Evolutionary conservation across 2,329 filamentous ascomycete genomes (phyloP).

Genomic region (Didymella arachidicola): DNA sequence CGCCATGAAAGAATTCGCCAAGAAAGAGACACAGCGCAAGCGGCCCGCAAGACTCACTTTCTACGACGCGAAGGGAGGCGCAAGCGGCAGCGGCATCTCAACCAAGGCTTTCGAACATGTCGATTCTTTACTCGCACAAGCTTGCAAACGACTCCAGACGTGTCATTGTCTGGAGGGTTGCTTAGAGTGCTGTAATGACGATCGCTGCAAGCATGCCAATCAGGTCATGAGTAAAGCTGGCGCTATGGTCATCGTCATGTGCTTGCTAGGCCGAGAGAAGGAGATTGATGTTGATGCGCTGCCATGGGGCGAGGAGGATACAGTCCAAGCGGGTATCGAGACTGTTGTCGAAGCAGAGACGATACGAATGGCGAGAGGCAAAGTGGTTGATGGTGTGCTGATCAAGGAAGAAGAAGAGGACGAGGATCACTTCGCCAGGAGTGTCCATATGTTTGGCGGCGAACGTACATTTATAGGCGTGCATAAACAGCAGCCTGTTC

Average conservation of each 20-base stretch:
- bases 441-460: slow-evolving; percentile 45
- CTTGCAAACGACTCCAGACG: slow-evolving; percentile 75
- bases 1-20: slow-evolving; percentile 84
- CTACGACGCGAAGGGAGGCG: slow-evolving; percentile 92
- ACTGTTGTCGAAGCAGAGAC: slow-evolving; percentile 79
- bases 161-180: slow-evolving; percentile 84
- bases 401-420: slow-evolving; percentile 47
- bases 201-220: slow-evolving; percentile 84
- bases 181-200: slow-evolving; percentile 86
- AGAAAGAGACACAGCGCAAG: slow-evolving; percentile 73
- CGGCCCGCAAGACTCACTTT: slow-evolving; percentile 89
- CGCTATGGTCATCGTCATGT: slow-evolving; percentile 79
- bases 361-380: slow-evolving; percentile 60
- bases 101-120: slow-evolving; percentile 95
- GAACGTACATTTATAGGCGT: slow-evolving; percentile 48
- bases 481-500: slow-evolving; percentile 27
- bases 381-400: slow-evolving; percentile 53
- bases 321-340: slow-evolving; percentile 75
- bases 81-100: slow-evolving; percentile 82
- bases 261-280: slow-evolving; percentile 73
- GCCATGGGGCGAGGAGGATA: slow-evolving; percentile 82
- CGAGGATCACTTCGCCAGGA: slow-evolving; percentile 45
- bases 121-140: slow-evolving; percentile 77
- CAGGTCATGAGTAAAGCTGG: slow-evolving; percentile 94
- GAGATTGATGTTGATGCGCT: slow-evolving; percentile 84